Evolutionary conservation across 106 monocot species (phyloP), one percentile per base, ranked within the genome.

Genomic region (Posidonia australis): DNA sequence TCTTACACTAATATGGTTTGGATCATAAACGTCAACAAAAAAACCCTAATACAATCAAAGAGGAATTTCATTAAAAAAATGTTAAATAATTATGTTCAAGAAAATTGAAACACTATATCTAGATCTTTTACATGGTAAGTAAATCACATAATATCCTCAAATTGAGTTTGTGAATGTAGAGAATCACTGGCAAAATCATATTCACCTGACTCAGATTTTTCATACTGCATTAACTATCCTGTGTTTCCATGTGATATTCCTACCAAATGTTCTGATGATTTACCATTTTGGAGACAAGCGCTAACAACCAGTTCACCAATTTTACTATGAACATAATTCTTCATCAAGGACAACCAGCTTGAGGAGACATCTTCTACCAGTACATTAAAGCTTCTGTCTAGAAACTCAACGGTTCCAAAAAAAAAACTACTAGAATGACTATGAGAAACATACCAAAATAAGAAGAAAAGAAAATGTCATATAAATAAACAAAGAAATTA

Each of bases 141-240:
- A 59, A 27, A 28, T 29, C 26, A 28, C 7, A 59, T 59, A 13
- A 59, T 16, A 4, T 2, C n/a, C 2, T 54, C 32, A 69, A 9
- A 5, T 1, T 49, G n/a, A 49, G 17, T 49, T 1, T 9, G 10
- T n/a, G 13, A 49, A 49, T 49, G n/a, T 13, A 49, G 17, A 49
- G 13, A 16, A 49, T 36, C 5, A 7, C 48, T 2, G 2, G 2
- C 13, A 49, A 49, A n/a, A 49, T 49, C 17, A 61, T 41, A 17
- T 61, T 61, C 61, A 61, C 21, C 61, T 41, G 19, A 42, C 75
- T 81, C 66, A 36, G 76, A 26, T 36, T 69, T 62, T 29, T 75
- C 72, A 42, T 66, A 73, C 23, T 71, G 66, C 46, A 66, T 26
- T 72, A 59, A 75, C 10, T 67, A 63, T 31, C 43, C 28, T 56